phyloP scores from a whole-genome alignment of 495 filamentous ascomycete species.

The Friedmanniomyces simplex region DNA sequence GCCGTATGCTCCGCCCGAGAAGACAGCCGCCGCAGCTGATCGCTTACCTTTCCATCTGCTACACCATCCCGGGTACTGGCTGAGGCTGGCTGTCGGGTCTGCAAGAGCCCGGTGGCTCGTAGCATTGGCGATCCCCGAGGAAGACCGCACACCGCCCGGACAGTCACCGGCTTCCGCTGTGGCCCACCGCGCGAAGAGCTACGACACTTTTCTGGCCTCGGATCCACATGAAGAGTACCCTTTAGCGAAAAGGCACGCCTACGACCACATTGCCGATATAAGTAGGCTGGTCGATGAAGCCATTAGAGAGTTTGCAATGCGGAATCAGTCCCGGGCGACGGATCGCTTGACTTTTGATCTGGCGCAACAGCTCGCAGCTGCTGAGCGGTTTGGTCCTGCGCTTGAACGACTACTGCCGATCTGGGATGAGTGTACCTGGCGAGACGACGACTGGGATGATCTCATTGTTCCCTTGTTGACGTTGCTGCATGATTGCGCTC shows the following conservation, averaged over 20 bases:
- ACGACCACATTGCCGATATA: constrained; percentile 56
- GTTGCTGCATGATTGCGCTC: constrained; percentile 63
- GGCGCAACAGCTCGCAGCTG: constrained; percentile 54
- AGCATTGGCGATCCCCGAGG: constrained; percentile 60
- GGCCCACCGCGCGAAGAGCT: constrained; percentile 54
- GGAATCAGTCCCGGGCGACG: constrained; percentile 52
- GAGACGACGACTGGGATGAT: constrained; percentile 70
- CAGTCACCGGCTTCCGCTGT: constrained; percentile 58
- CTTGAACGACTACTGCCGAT: constrained; percentile 55
- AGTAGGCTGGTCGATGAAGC: constrained; percentile 50
- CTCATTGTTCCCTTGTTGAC: constrained; percentile 63
- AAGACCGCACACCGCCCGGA: constrained; percentile 59
- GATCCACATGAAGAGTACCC: constrained; percentile 58
- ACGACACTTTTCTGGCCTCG: constrained; percentile 79
- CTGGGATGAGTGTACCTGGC: constrained; percentile 65
- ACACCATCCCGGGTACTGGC: constrained; percentile 86
- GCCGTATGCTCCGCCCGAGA: constrained; percentile 60
- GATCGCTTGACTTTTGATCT: constrained; percentile 60
- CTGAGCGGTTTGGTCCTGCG: constrained; percentile 54
- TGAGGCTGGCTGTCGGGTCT: constrained; percentile 57
- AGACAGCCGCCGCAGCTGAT: constrained; percentile 52
- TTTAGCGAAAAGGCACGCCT: constrained; percentile 30
- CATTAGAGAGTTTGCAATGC: constrained; percentile 52
- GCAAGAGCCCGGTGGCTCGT: constrained; percentile 46
- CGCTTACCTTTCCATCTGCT: constrained; percentile 65